phyloP scores from a whole-genome alignment of 139 green algal species.

The Chlamydomonas sphaeroides region DNA sequence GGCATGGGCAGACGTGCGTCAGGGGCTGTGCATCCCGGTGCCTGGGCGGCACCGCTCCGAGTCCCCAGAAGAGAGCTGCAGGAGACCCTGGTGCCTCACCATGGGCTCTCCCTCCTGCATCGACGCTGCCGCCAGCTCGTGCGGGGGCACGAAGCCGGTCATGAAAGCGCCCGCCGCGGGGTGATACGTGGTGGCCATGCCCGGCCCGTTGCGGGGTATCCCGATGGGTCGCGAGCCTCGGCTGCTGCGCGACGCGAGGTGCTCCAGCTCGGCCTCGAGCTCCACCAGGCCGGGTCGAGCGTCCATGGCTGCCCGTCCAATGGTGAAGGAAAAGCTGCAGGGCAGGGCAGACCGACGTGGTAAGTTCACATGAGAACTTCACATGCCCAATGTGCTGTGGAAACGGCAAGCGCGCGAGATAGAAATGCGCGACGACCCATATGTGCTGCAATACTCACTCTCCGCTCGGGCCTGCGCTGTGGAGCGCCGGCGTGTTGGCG shows the following conservation, averaged over 20 bases:
- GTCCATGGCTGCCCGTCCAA: conserved; percentile 11
- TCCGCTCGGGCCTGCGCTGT: neutral
- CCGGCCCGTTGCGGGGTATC: neutral
- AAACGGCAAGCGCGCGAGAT: too few species aligned
- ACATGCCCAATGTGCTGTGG: too few species aligned
- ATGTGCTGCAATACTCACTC: too few species aligned
- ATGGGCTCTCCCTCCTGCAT: conserved; percentile 1
- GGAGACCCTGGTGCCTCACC: too few species aligned
- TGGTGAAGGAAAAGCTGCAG: neutral
- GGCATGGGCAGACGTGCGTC: too few species aligned
- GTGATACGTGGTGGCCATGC: neutral
- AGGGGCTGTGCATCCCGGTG: too few species aligned
- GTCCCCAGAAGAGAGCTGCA: too few species aligned
- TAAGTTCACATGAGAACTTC: too few species aligned
- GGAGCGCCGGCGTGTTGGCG: neutral
- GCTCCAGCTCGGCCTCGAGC: conserved; percentile 12
- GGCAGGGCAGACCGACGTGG: too few species aligned
- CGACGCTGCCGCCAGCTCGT: conserved; percentile 4
- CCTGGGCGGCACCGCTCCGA: too few species aligned
- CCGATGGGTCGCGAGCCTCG: conserved; percentile 22
- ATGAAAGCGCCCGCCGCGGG: conserved; percentile 19
- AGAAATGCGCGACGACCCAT: too few species aligned
- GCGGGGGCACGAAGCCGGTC: conserved; percentile 27
- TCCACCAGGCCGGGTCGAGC: neutral
- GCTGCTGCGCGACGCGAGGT: neutral